Evolutionary conservation across 2,329 filamentous ascomycete species (phyloP).

Genomic region (Monilinia polystroma): DNA sequence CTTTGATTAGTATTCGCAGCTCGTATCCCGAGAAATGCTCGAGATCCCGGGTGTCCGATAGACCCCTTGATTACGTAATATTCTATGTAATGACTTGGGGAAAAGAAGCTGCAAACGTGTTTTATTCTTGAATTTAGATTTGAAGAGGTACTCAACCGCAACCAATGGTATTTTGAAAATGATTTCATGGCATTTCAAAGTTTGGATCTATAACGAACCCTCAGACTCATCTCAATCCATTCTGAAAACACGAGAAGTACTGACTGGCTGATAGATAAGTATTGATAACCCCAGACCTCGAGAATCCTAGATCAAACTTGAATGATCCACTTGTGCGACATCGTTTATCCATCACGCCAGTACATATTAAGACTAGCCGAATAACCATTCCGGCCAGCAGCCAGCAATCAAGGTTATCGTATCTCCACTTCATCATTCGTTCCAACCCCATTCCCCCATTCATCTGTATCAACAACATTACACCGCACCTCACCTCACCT

Average conservation of each 20-base stretch:
- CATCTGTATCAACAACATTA: background rate
- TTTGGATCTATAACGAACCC: background rate
- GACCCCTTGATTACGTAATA: constrained; percentile 13
- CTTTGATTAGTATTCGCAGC: background rate
- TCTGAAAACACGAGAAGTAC: constrained; percentile 7
- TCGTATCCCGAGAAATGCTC: background rate
- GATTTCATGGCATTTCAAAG: background rate
- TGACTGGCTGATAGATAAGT: background rate
- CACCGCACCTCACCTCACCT: background rate
- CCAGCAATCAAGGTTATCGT: constrained; percentile 20
- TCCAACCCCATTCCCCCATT: background rate
- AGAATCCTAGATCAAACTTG: constrained; percentile 2
- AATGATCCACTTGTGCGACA: background rate
- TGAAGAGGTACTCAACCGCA: background rate
- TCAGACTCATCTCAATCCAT: background rate
- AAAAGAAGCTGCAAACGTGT: constrained; percentile 13
- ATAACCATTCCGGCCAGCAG: constrained; percentile 1
- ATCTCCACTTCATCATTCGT: constrained; percentile 14
- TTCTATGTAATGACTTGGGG: background rate
- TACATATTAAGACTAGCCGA: background rate
- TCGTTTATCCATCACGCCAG: background rate
- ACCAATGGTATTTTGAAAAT: background rate
- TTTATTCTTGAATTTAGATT: constrained; percentile 17
- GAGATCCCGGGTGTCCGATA: background rate
- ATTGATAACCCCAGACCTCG: constrained; percentile 6